Evolutionary conservation across 2,329 filamentous ascomycete species (phyloP).

Genomic region (Pestalotiopsis sp.): DNA sequence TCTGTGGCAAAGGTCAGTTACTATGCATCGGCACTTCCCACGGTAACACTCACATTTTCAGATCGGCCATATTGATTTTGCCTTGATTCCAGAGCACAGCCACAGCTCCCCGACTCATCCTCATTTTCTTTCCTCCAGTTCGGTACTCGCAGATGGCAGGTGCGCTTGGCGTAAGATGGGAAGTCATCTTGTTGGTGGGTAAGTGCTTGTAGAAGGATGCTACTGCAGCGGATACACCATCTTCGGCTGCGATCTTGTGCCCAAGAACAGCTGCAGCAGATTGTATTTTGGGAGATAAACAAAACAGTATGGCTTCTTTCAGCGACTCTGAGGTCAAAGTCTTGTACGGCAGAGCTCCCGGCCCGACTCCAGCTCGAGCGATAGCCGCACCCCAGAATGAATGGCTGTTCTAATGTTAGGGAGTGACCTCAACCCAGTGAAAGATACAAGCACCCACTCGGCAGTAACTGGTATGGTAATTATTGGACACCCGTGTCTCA

Average conservation of each 20-base stretch:
- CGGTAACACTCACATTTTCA: neutral
- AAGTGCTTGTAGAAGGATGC: slow-evolving; percentile 40
- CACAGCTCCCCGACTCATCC: slow-evolving; percentile 7
- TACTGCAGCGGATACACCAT: slow-evolving; percentile 39
- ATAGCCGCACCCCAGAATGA: slow-evolving; percentile 46
- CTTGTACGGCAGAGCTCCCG: slow-evolving; percentile 37
- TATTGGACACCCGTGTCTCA: slow-evolving; percentile 62
- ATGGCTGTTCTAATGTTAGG: slow-evolving; percentile 25
- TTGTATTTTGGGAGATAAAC: slow-evolving; percentile 31
- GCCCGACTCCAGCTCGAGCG: slow-evolving; percentile 39
- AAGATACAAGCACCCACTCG: slow-evolving; percentile 36
- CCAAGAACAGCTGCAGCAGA: slow-evolving; percentile 35
- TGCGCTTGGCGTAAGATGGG: slow-evolving; percentile 68
- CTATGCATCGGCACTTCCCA: too few species aligned
- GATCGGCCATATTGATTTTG: neutral
- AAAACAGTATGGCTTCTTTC: slow-evolving; percentile 36
- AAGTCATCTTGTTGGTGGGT: slow-evolving; percentile 29
- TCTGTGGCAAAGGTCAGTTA: neutral
- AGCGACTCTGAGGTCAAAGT: slow-evolving; percentile 34
- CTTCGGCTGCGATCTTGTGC: slow-evolving; percentile 35
- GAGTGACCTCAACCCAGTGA: too few species aligned
- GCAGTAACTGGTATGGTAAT: slow-evolving; percentile 71
- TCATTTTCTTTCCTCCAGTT: neutral
- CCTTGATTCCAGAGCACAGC: slow-evolving; percentile 10
- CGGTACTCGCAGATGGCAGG: slow-evolving; percentile 55